Percentiles rank a stretch among this genome's conserved stretches.
phyloP scores from a whole-genome alignment of 257 asterid genomes.

The Przewalskia tangutica region DNA sequence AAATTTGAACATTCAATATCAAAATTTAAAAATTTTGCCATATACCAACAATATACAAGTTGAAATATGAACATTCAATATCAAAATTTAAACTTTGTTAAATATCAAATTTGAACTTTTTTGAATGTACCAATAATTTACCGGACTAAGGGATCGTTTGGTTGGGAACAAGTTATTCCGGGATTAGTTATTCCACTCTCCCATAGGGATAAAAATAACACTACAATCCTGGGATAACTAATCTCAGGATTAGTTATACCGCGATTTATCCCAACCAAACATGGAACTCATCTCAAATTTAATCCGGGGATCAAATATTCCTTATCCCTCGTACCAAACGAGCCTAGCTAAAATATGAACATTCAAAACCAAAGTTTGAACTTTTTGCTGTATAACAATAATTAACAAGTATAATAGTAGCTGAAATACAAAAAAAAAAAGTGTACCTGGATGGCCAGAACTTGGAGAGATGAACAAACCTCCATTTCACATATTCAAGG shows the following conservation, averaged over 20 bases:
- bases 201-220: too few species aligned
- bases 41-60: neutral
- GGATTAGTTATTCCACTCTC: too few species aligned
- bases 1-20: neutral
- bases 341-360: too few species aligned
- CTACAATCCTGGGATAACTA: too few species aligned
- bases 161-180: too few species aligned
- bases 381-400: too few species aligned
- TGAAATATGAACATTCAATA: neutral
- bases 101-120: neutral
- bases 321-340: too few species aligned
- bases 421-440: neutral
- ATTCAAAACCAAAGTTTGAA: too few species aligned
- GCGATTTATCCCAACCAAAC: too few species aligned
- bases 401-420: neutral
- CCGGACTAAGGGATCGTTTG: neutral
- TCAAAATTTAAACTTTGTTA: neutral
- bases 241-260: too few species aligned
- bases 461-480: conserved; percentile 90
- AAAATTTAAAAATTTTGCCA: neutral
- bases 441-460: conserved; percentile 89
- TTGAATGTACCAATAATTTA: neutral
- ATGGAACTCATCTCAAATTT: too few species aligned
- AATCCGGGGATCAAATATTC: too few species aligned
- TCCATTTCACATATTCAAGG: conserved; percentile 87